Evolutionary conservation across 179 eudicot genomes (phyloP).

Genomic region (Pouteria campechiana): DNA sequence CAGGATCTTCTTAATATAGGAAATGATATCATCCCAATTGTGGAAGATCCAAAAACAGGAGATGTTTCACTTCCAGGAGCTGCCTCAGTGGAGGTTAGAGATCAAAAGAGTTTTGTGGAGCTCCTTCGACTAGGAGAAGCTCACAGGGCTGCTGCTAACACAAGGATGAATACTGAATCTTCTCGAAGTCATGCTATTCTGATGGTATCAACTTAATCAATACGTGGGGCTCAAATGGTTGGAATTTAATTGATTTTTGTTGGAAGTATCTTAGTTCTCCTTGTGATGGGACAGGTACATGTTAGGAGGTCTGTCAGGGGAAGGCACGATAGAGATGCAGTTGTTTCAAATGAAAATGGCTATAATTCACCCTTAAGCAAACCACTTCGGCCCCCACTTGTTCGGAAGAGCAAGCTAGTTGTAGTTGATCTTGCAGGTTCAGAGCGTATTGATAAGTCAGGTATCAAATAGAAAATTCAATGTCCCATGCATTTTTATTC

Average conservation of each 20-base stretch:
- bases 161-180: slow-evolving; percentile 95
- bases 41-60: slow-evolving; percentile 90
- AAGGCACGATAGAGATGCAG: slow-evolving; percentile 51
- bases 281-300: slow-evolving; percentile 74
- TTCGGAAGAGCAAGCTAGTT: slow-evolving; percentile 87
- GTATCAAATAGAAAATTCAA: slow-evolving; percentile 26
- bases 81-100: slow-evolving; percentile 68
- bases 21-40: slow-evolving; percentile 91
- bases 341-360: slow-evolving; percentile 53
- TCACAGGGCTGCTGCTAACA: slow-evolving; percentile 93
- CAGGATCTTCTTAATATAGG: slow-evolving; percentile 94
- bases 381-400: slow-evolving; percentile 50
- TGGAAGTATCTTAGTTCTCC: no score
- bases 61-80: slow-evolving; percentile 98
- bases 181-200: slow-evolving; percentile 97
- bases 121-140: slow-evolving; percentile 84
- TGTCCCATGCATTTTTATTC: no score
- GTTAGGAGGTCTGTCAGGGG: slow-evolving; percentile 61
- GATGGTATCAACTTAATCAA: no score
- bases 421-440: slow-evolving; percentile 99
- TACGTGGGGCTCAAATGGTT: not conserved
- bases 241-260: not conserved
- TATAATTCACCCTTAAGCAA: slow-evolving; percentile 32
- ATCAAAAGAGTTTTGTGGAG: slow-evolving; percentile 71
- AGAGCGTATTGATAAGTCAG: slow-evolving; percentile 94